Evolutionary conservation across 768 basidiomycete genomes (phyloP), one percentile per base, ranked within the genome.

Genomic region (Mycena alexandri): DNA sequence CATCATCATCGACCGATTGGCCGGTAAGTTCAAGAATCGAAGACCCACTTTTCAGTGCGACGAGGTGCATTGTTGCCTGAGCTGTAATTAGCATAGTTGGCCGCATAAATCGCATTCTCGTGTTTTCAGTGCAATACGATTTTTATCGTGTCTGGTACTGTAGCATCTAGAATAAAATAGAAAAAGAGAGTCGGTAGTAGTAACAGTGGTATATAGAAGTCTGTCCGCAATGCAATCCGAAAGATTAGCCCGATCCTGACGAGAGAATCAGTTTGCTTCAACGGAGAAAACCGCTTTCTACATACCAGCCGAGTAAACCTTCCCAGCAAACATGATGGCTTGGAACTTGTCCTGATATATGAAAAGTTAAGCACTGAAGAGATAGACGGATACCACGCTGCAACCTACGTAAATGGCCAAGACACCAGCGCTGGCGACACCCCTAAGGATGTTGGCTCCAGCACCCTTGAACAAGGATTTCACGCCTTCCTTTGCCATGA

Each of bases 301-400:
- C 38, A 9, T 9, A 67, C 68, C 74, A 79, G 87, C 90, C 70
- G 90, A 86, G 86, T 93, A 93, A 79, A 93, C 92, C 84, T 91
- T 92, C 83, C 92, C 62, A 19, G 62, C 89, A 78, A 92, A 93
- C 84, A 92, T 77, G 71, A 89, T 78, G 76, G 90, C 84, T 80
- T 93, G 93, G 74, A 93, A 84, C 83, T 94, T 92, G 86, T 94
- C 93, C n/a, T n/a, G n/a, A n/a, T n/a, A n/a, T n/a, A n/a, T n/a
- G n/a, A n/a, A n/a, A n/a, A n/a, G n/a, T n/a, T n/a, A n/a, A n/a
- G n/a, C n/a, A n/a, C n/a, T n/a, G n/a, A n/a, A n/a, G n/a, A n/a
- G n/a, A n/a, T n/a, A n/a, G n/a, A n/a, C n/a, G n/a, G n/a, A n/a
- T n/a, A n/a, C n/a, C n/a, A n/a, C n/a, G n/a, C n/a, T n/a, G n/a